Base-by-base conservation (phyloP, 1,284 basidiomycete genomes). In the Fomitopsis pinicola region DNA sequence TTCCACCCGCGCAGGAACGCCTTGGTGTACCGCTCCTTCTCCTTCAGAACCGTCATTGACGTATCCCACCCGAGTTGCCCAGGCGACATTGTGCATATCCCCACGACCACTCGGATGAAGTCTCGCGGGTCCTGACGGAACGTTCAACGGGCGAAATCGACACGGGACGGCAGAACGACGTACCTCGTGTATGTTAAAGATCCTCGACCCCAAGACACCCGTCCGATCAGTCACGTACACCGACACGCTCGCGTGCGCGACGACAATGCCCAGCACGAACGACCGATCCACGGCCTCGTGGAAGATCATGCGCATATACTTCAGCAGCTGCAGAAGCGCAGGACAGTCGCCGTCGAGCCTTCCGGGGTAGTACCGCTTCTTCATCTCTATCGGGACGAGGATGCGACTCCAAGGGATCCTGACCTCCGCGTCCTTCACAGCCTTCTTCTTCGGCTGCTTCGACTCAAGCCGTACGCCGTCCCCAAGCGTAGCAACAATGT, bases 161-260 rank as follows among this genome's bases (percentile, higher is more conserved):
- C 26, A 53, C 6, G 2, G 2, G 5, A 53, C 17, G 5, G 30
- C 4, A 33, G 26, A n/a, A 12, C 14, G 22, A 15, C 35, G 8
- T 19, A 53, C 50, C n/a, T 33, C 17, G 50, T 53, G 22, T 3
- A 53, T 26, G n/a, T 56, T 35, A 26, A 59, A 42, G n/a, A 26
- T 26, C 19, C 22, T 33, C 22, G 35, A 58, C 17, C 58, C 38
- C 36, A 59, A 33, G 1, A 56, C 50, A 9, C 58, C 58, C 36
- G 58, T 59, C 19, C 58, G 30, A 28, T 59, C 53, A 14, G 58
- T 55, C 10, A 59, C 17, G 42, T 59, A 56, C 10, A 59, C 58
- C 8, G 19, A 30, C n/a, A 59, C 15, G 5, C 7, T 56, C 50
- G n/a, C 17, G 19, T 22, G 19, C 22, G 58, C 54, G 14, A 59